Base-by-base conservation (phyloP, 2,329 filamentous ascomycete genomes). In the Karstenula rhodostoma region DNA sequence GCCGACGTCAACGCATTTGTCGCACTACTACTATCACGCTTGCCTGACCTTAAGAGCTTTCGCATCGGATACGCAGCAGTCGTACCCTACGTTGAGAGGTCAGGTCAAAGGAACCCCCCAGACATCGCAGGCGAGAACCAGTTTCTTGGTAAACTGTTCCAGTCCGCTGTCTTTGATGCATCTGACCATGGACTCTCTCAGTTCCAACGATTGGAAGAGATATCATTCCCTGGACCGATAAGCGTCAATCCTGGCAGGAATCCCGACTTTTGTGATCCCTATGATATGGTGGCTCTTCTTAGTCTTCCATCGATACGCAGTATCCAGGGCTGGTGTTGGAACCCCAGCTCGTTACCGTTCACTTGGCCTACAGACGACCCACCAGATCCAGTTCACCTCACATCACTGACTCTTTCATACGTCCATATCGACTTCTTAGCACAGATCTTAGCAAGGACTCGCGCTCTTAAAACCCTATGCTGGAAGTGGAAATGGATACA, bases 191-290 rank as follows among this genome's bases (percentile, higher is more conserved):
- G 29, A 49, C 47, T 49, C 27, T 49, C 47, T 33, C 47, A 22
- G 29, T 49, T 49, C 47, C 47, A 35, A 49, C 17, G 35, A 49
- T 35, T 49, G 29, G 27, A 49, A 49, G 47, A 49, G 47, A 49
- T 49, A 49, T 49, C 47, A 49, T 49, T 49, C 27, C 47, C 47
- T 49, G 47, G 47, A 33, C 47, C 47, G 15, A 49, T 49, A 49
- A 49, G 47, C 47, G 27, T 49, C 27, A 13, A 49, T 49, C 47
- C 47, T 49, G 47, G 47, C 47, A 49, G 13, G 27, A 49, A 49
- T 49, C 47, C 47, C 29, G 47, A 49, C 47, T 49, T 49, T 49
- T 49, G 47, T 49, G 35, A 49, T 49, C 47, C 47, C 47, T 49
- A 6, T 49, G 47, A 49, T 49, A 33, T 49, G 47, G 47, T 49